phyloP scores from a whole-genome alignment of 495 filamentous ascomycete genomes.

The Aspergillus incahuasiensis region DNA sequence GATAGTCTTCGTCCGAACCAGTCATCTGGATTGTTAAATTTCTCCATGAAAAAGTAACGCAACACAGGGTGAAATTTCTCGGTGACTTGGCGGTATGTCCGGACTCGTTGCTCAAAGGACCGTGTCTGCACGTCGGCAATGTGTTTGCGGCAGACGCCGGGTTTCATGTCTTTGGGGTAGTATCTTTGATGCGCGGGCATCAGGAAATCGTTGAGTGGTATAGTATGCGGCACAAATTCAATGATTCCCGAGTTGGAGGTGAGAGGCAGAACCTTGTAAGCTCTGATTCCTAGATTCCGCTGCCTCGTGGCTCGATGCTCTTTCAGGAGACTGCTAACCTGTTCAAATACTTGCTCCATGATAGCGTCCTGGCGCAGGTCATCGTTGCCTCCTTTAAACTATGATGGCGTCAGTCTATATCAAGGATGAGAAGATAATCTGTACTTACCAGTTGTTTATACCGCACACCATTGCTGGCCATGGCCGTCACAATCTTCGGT shows the following conservation, averaged over 20 bases:
- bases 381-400: constrained; percentile 91
- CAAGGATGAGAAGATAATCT: background rate
- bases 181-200: constrained; percentile 86
- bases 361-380: constrained; percentile 98
- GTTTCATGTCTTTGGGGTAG: constrained; percentile 78
- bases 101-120: constrained; percentile 63
- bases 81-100: constrained; percentile 66
- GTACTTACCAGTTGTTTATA: constrained; percentile 84
- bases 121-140: constrained; percentile 68
- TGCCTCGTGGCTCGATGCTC: constrained; percentile 81
- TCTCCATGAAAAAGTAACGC: constrained; percentile 94
- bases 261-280: constrained; percentile 93
- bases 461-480: constrained; percentile 66
- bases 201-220: constrained; percentile 83
- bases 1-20: constrained; percentile 86
- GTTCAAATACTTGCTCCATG: constrained; percentile 99
- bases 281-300: constrained; percentile 80
- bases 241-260: constrained; percentile 84
- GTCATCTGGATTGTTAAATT: constrained; percentile 88
- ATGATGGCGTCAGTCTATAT: constrained; percentile 10
- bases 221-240: constrained; percentile 91
- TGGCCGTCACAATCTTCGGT: constrained; percentile 82
- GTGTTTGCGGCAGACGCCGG: constrained; percentile 65
- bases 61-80: constrained; percentile 89
- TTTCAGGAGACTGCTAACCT: constrained; percentile 85